Percentiles rank a stretch among this genome's conserved stretches.
Conservation (phyloP, 257 asterid genomes). For the Jacaranda copaia region DNA sequence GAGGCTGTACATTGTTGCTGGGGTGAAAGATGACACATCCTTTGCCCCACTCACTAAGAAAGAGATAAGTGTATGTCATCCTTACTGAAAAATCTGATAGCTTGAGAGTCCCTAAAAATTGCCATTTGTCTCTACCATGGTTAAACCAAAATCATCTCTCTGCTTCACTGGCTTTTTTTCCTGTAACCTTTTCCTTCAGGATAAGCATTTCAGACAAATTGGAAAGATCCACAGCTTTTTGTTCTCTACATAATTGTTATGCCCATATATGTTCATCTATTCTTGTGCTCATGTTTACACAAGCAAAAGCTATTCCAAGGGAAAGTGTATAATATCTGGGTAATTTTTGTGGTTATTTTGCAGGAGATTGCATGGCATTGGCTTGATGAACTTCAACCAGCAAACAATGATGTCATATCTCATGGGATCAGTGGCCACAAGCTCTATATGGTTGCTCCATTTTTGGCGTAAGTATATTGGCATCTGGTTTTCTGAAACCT, state of each 20-base stretch:
- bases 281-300: neutral
- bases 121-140: constrained; percentile 12
- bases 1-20: constrained; percentile 78
- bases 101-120: neutral
- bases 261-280: neutral
- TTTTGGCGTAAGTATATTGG: constrained; percentile 61
- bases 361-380: constrained; percentile 95
- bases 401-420: constrained; percentile 77
- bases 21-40: constrained; percentile 78
- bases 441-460: constrained; percentile 92
- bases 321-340: neutral
- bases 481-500: neutral
- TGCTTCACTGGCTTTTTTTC: neutral
- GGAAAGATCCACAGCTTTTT: constrained; percentile 1
- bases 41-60: constrained; percentile 84
- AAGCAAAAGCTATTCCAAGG: neutral
- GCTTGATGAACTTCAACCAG: constrained; percentile 76
- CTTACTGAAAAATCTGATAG: constrained; percentile 8
- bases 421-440: constrained; percentile 80
- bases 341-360: constrained; percentile 19
- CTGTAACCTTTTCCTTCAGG: neutral
- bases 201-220: neutral
- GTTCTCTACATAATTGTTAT: neutral
- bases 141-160: neutral
- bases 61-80: constrained; percentile 79